Evolutionary conservation across 2,329 filamentous ascomycete species (phyloP).

Genomic region (Diplodia sapinea): DNA sequence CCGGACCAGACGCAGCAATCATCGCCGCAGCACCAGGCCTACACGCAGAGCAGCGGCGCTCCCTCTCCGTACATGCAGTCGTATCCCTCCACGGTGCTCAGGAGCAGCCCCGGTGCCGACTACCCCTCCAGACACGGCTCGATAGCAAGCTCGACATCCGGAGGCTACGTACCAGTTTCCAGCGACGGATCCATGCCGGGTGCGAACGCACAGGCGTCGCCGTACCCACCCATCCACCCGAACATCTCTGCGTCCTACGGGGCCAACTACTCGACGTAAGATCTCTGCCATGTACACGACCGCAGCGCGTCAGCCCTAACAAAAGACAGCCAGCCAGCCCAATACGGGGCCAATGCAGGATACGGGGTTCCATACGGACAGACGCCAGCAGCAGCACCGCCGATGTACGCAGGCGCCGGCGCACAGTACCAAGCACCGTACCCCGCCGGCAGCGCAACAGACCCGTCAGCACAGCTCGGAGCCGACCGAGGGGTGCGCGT

Average conservation of each 20-base stretch:
- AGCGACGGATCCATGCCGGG: slow-evolving; percentile 38
- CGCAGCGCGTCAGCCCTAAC: slow-evolving; percentile 9
- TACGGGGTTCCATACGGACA: slow-evolving; percentile 40
- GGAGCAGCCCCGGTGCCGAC: slow-evolving; percentile 29
- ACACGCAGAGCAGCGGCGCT: slow-evolving; percentile 30
- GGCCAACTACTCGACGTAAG: slow-evolving; percentile 44
- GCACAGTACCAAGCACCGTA: slow-evolving; percentile 43
- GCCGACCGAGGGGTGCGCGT: slow-evolving; percentile 63
- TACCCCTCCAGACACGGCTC: slow-evolving; percentile 26
- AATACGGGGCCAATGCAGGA: slow-evolving; percentile 42
- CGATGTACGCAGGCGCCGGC: slow-evolving; percentile 44
- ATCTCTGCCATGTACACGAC: slow-evolving; percentile 1
- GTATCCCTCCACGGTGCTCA: slow-evolving; percentile 23
- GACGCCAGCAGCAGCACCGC: slow-evolving; percentile 39
- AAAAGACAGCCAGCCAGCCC: slow-evolving; percentile 38
- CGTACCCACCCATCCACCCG: slow-evolving; percentile 43
- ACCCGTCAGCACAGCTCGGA: slow-evolving; percentile 35
- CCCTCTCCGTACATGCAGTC: slow-evolving; percentile 30
- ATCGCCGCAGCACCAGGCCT: slow-evolving; percentile 25
- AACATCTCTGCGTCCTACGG: slow-evolving; percentile 41
- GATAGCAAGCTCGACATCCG: slow-evolving; percentile 40
- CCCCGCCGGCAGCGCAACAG: slow-evolving; percentile 36
- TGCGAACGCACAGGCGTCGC: slow-evolving; percentile 40
- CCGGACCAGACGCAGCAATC: slow-evolving; percentile 28
- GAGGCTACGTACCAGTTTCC: slow-evolving; percentile 36